Evolutionary conservation across 2,329 filamentous ascomycete species (phyloP).

Genomic region (Epicoccum nigrum): DNA sequence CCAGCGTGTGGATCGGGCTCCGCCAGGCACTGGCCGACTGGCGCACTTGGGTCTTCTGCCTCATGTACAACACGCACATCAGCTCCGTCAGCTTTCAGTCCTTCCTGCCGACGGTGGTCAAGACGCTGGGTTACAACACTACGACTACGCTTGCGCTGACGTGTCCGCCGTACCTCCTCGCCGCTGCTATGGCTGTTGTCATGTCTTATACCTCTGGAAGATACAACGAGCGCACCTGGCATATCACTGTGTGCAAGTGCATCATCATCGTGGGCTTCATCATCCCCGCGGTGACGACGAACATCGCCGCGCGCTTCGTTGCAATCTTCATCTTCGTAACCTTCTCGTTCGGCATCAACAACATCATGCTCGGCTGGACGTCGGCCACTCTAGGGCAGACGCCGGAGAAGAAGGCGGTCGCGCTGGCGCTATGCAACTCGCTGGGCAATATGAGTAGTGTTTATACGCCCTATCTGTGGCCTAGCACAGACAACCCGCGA

Average conservation of each 20-base stretch:
- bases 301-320: constrained; percentile 34
- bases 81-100: constrained; percentile 39
- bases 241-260: constrained; percentile 53
- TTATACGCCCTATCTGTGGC: constrained; percentile 38
- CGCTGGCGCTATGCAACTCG: constrained; percentile 37
- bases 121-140: constrained; percentile 45
- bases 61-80: constrained; percentile 41
- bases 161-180: constrained; percentile 57
- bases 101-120: constrained; percentile 45
- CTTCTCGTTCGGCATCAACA: constrained; percentile 40
- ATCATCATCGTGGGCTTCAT: constrained; percentile 53
- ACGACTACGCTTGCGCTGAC: constrained; percentile 45
- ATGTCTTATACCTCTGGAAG: constrained; percentile 59
- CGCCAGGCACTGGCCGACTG: constrained; percentile 36
- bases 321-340: constrained; percentile 41
- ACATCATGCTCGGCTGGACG: constrained; percentile 39
- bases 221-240: constrained; percentile 58
- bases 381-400: constrained; percentile 36
- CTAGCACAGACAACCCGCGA: constrained; percentile 29
- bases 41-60: constrained; percentile 40
- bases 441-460: constrained; percentile 38
- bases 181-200: constrained; percentile 54
- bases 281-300: constrained; percentile 36
- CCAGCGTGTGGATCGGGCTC: constrained; percentile 36
- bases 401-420: constrained; percentile 40